Conservation (phyloP, 179 eudicot species). For the Camellia oleifera region DNA sequence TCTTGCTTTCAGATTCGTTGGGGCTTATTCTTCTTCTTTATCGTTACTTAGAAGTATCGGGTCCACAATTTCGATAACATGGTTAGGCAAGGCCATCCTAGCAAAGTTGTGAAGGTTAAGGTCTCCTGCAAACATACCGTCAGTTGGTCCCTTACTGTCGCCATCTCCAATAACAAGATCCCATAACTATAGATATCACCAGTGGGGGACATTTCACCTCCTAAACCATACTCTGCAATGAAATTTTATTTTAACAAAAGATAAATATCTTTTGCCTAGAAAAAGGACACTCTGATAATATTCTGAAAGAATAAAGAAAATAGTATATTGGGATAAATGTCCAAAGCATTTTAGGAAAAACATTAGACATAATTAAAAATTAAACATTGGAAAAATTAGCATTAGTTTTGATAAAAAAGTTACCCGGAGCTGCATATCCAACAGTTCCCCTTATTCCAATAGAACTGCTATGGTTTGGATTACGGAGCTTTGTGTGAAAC, state of each 20-base stretch:
- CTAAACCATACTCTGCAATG: constrained; percentile 17
- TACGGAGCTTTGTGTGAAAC: neutral
- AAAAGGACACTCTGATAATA: too few species aligned
- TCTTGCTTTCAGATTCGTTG: neutral
- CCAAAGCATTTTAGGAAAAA: neutral
- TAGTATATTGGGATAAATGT: neutral
- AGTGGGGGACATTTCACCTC: constrained; percentile 11
- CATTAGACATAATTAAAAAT: neutral
- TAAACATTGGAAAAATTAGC: neutral
- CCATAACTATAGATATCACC: constrained; percentile 21
- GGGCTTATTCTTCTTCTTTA: neutral
- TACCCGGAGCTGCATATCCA: constrained; percentile 40
- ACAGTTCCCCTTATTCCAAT: constrained; percentile 30
- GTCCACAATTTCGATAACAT: constrained; percentile 11
- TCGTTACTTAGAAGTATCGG: neutral
- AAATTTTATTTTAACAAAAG: too few species aligned
- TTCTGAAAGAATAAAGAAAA: too few species aligned
- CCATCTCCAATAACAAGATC: neutral
- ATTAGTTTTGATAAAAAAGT: neutral
- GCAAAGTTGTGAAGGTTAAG: constrained; percentile 10
- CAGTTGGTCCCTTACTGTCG: neutral
- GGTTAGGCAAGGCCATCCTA: constrained; percentile 10
- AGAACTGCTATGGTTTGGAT: neutral
- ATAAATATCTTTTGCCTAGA: too few species aligned
- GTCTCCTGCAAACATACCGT: neutral